Conservation (phyloP, 371 early-diverging fungal species). For the Encephalitozoon cuniculi region DNA sequence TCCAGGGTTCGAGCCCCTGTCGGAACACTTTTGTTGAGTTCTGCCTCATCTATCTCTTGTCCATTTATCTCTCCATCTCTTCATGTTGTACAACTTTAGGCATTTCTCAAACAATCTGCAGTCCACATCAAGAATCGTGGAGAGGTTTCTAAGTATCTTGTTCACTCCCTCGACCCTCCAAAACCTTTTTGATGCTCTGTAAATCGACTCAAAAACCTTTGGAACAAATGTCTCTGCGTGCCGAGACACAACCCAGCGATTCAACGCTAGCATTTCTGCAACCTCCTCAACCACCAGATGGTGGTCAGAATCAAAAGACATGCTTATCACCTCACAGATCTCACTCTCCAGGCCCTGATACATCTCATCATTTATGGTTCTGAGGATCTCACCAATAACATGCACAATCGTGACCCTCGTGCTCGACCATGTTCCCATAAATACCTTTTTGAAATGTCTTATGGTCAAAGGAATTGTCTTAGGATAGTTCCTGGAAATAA, state of each 20-base stretch:
- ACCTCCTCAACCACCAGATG: background rate
- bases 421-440: background rate
- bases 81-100: conserved; percentile 16
- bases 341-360: background rate
- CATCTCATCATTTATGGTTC: background rate
- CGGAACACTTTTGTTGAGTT: conserved; percentile 1
- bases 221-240: conserved; percentile 3
- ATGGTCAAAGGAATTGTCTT: background rate
- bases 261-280: background rate
- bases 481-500: background rate
- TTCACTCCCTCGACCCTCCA: conserved; percentile 1
- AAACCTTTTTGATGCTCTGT: conserved; percentile 12
- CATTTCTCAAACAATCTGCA: conserved; percentile 23
- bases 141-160: conserved; percentile 1
- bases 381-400: background rate
- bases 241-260: background rate
- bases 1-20: conserved; percentile 36
- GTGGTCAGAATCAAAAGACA: conserved; percentile 8
- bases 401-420: background rate
- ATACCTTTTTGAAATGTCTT: background rate
- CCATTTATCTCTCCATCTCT: background rate
- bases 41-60: background rate
- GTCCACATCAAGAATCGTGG: conserved; percentile 8
- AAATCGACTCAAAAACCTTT: conserved; percentile 21
- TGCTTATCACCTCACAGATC: background rate